A percentile compares a stretch with the other conserved stretches of the same genome.
These are phyloP conservation scores for Rosa hybrid DNA, from an alignment of 331 rosid genomes.

Conservation along the genomic window DNA sequence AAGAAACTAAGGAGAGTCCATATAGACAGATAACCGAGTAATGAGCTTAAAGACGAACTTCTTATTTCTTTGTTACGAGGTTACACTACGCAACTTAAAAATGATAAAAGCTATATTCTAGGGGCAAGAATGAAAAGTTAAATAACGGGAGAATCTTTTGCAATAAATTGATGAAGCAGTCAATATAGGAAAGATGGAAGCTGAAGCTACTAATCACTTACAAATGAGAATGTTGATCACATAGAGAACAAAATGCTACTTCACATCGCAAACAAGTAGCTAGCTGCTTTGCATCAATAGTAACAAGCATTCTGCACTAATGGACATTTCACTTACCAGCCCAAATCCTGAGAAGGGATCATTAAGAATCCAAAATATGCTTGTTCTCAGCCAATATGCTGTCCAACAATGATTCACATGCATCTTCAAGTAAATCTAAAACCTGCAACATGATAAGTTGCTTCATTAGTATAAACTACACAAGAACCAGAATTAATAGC, in stretches of 20 bases:
- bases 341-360: conserved; percentile 7
- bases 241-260: neutral
- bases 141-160: neutral
- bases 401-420: conserved; percentile 77
- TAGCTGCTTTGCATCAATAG: neutral
- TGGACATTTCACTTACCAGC: neutral
- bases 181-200: neutral
- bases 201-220: neutral
- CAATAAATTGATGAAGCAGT: neutral
- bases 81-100: neutral
- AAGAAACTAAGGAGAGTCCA: neutral
- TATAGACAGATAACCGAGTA: neutral
- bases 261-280: neutral
- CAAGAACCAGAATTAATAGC: neutral
- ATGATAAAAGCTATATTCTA: neutral
- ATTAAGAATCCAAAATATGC: conserved; percentile 43
- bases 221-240: conserved; percentile 9
- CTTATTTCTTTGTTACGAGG: neutral
- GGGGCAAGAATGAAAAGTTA: neutral
- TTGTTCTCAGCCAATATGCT: conserved; percentile 70
- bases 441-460: conserved; percentile 51
- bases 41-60: neutral
- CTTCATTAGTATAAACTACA: neutral
- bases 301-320: neutral
- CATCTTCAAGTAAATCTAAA: conserved; percentile 94